Evolutionary conservation across 2,329 filamentous ascomycete genomes (phyloP), one percentile per base, ranked within the genome.

Genomic region (Trichoderma sp.): DNA sequence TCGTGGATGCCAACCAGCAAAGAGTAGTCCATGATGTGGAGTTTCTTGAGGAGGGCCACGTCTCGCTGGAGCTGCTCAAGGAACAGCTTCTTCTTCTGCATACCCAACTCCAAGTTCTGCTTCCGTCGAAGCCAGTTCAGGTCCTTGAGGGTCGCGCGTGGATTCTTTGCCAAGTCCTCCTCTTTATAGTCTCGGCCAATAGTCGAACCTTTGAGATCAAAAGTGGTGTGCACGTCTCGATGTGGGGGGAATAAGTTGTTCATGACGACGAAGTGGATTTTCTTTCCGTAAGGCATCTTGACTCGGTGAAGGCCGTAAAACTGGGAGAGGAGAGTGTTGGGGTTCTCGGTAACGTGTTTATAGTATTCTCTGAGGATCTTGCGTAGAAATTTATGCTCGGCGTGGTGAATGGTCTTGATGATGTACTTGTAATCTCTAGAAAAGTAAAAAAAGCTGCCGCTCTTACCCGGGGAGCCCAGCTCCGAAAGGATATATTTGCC

Each of bases 241-340:
- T 99, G 96, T 7, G 96, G 95, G 14, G 96, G 96, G 77, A 99
- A 99, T 18, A 99, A 87, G 79, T 99, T 99, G 84, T 99, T 99
- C 96, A 99, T 99, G 77, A 99, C 94, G 70, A 99, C 96, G 75
- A 99, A 99, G 80, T 99, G 96, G 67, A 98, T 97, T 83, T 99
- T 99, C 77, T 95, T 91, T 71, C 96, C 96, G 78, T 97, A 98
- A 0, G 95, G 94, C 84, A 97, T 96, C 86, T 99, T 99, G 75
- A 99, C 96, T 70, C 96, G 90, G 81, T 99, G 96, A 21, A 99
- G 85, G 59, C 96, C 96, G 77, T 98, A 99, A 77, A 99, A 99
- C 76, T 99, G 96, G 24, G 95, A 98, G 60, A 99, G 90, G 30
- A 99, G 86, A 0, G 96, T 99, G 81, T 99, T 97, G 7, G 96